Conservation (phyloP, 768 basidiomycete genomes). For the Lentinula lateritia region DNA sequence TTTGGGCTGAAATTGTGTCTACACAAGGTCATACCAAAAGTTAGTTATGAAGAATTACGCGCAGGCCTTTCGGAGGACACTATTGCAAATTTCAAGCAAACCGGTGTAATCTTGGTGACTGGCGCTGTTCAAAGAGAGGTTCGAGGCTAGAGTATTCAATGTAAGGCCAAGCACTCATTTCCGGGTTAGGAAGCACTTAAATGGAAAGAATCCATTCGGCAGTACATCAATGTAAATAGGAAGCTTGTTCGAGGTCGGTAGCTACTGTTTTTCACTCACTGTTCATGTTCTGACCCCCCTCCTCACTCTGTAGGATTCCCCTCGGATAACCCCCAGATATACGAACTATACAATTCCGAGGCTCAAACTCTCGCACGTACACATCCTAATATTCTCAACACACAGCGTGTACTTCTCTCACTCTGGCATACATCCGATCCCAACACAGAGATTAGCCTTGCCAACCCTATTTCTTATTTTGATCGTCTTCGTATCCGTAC, state of each 20-base stretch:
- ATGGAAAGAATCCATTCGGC: constrained; percentile 52
- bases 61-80: constrained; percentile 42
- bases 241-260: constrained; percentile 40
- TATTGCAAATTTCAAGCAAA: constrained; percentile 36
- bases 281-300: neutral
- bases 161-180: constrained; percentile 10
- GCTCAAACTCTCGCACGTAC: constrained; percentile 64
- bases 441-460: constrained; percentile 36
- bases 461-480: constrained; percentile 66
- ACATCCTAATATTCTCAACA: constrained; percentile 50
- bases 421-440: constrained; percentile 54
- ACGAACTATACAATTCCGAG: constrained; percentile 66
- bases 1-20: neutral
- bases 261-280: neutral
- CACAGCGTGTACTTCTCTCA: constrained; percentile 52
- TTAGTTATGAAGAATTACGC: constrained; percentile 39
- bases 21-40: constrained; percentile 44
- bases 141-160: constrained; percentile 14
- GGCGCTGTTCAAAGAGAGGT: constrained; percentile 53
- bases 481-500: constrained; percentile 71
- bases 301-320: constrained; percentile 49
- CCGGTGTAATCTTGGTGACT: constrained; percentile 52
- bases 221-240: constrained; percentile 47
- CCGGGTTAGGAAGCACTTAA: constrained; percentile 43
- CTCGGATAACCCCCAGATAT: constrained; percentile 61